Evolutionary conservation across 768 basidiomycete species (phyloP), one percentile per base, ranked within the genome.

Genomic region (Lyophyllum shimeji): DNA sequence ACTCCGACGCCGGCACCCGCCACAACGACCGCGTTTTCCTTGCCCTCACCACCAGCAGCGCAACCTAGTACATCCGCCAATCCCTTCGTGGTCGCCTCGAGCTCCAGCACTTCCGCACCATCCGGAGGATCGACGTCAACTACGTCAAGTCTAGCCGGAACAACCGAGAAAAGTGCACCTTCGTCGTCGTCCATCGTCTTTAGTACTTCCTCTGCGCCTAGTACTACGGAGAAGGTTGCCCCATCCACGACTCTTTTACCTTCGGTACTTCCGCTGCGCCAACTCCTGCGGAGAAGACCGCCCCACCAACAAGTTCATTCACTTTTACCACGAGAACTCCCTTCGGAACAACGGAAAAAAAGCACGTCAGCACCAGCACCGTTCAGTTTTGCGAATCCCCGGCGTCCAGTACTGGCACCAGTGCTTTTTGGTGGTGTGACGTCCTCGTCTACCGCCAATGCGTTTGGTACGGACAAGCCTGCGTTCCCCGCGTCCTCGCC

Each of bases 401-500:
- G 20, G 11, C 46, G 34, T 46, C 57, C 17, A 31, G 40, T 25
- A 27, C 55, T 37, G 37, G 33, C 39, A 29, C 49, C 27, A 46
- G 46, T 24, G 31, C 44, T 17, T 48, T n/a, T 53, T 21, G 56
- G 53, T 2, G 58, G 21, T 13, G 48, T 27, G 6, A 17, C 37
- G 29, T 24, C 45, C 7, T 46, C 44, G 18, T 52, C 50, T 17
- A 29, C 39, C n/a, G 37, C 31, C 29, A 44, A 52, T 39, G 20
- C 24, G 25, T 52, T 27, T 48, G 43, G 53, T 24, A 40, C 49
- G 24, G 55, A 54, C 11, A 44, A 33, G n/a, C 55, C 54, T 8
- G 48, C 46, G 23, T 56, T 53, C 43, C 24, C 50, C 24, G 45
- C 53, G 20, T 37, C 54, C 17, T 49, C 58, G 39, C 13, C 52